Conservation (phyloP, 805 yeast species). For the Ogataea paradorogensis region DNA sequence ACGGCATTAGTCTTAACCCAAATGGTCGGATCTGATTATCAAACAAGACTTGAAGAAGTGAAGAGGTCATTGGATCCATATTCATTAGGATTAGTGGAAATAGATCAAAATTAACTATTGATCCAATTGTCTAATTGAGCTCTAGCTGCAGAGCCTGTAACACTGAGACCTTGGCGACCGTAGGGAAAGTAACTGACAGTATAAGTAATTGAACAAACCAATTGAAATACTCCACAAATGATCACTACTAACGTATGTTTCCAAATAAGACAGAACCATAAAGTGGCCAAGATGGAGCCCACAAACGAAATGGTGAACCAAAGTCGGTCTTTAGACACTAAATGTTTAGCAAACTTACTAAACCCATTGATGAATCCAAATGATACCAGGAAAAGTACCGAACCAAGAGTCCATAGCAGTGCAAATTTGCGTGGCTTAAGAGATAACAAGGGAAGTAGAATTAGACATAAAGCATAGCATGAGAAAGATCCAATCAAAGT, state of each 20-base stretch:
- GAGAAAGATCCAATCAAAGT: constrained; percentile 70
- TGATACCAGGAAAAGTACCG: constrained; percentile 73
- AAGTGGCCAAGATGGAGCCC: constrained; percentile 67
- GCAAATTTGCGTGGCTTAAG: constrained; percentile 85
- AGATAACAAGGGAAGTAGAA: constrained; percentile 79
- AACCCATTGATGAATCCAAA: constrained; percentile 91
- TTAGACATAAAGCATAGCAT: constrained; percentile 72
- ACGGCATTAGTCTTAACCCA: constrained; percentile 21
- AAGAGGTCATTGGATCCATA: constrained; percentile 4
- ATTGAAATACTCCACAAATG: constrained; percentile 64
- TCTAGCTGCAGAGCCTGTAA: constrained; percentile 51
- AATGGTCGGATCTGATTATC: constrained; percentile 4
- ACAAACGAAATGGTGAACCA: constrained; percentile 75
- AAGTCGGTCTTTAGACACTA: constrained; percentile 65
- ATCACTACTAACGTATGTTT: constrained; percentile 69
- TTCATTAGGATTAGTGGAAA: constrained; percentile 5
- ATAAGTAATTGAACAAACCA: constrained; percentile 80
- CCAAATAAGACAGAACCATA: constrained; percentile 64
- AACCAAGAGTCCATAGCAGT: constrained; percentile 80
- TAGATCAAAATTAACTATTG: constrained; percentile 13
- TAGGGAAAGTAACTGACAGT: constrained; percentile 88
- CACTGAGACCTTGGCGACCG: constrained; percentile 69
- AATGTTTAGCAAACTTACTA: constrained; percentile 60
- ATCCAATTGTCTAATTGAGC: constrained; percentile 31
- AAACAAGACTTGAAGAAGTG: constrained; percentile 13